Percentiles rank a stretch among this genome's conserved stretches.
Evolutionary conservation across 768 basidiomycete species (phyloP).

Genomic region (Grammothele lineata): DNA sequence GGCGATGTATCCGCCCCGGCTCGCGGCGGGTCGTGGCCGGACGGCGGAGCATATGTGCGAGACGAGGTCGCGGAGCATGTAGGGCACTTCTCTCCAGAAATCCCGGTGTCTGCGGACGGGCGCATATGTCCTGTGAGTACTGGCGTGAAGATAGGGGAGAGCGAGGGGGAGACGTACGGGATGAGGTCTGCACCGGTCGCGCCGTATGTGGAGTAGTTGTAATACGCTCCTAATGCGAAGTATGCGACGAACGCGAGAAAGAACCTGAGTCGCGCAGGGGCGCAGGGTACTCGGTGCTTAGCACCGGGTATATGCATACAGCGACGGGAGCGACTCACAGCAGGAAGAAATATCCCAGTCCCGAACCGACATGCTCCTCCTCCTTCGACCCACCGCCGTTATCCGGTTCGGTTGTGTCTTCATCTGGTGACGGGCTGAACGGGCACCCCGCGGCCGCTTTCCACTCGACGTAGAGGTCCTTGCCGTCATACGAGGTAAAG

Average conservation of each 20-base stretch:
- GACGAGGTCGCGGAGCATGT: conserved; percentile 75
- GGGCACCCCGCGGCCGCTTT: conserved; percentile 55
- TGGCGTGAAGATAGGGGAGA: conserved; percentile 2
- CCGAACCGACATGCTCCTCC: conserved; percentile 49
- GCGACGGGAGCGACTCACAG: conserved; percentile 46
- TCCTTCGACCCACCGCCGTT: conserved; percentile 26
- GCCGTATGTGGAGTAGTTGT: conserved; percentile 86
- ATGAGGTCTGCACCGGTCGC: conserved; percentile 79
- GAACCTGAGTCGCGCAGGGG: conserved; percentile 43
- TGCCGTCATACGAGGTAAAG: conserved; percentile 59
- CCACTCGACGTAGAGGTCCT: conserved; percentile 58
- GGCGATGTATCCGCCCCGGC: conserved; percentile 71
- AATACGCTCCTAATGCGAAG: conserved; percentile 76
- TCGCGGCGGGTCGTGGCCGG: conserved; percentile 58
- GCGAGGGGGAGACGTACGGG: conserved; percentile 52
- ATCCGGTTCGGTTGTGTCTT: conserved; percentile 27
- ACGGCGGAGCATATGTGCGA: conserved; percentile 73
- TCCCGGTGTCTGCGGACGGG: conserved; percentile 63
- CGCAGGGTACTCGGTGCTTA: no score
- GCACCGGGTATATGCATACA: not conserved
- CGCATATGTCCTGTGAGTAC: conserved; percentile 3
- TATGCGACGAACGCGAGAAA: conserved; percentile 66
- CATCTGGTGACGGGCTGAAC: conserved; percentile 22
- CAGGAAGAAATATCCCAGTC: conserved; percentile 86
- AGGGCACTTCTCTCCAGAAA: conserved; percentile 88